A percentile compares a stretch with the other conserved stretches of the same genome.
phyloP scores from a whole-genome alignment of 192 early-diverging fungal species.

The Dispira parvispora region DNA sequence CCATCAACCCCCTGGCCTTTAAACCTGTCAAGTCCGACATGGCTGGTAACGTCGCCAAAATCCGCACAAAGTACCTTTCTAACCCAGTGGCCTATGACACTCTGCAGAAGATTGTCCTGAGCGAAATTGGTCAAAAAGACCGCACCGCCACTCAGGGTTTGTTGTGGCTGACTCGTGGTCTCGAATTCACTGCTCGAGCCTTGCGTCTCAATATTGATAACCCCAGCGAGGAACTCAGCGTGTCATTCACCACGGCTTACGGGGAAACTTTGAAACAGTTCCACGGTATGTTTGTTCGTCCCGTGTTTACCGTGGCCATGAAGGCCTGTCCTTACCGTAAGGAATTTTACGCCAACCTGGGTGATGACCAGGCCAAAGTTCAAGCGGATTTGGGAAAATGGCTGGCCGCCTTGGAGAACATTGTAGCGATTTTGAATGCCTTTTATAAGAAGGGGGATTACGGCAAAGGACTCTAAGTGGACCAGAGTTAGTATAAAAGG shows the following conservation, averaged over 20 bases:
- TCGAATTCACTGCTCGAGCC: constrained; percentile 60
- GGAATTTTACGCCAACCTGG: constrained; percentile 77
- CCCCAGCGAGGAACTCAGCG: constrained; percentile 38
- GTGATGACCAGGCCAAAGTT: constrained; percentile 38
- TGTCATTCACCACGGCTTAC: constrained; percentile 60
- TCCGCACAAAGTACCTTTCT: constrained; percentile 49
- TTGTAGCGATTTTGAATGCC: constrained; percentile 42
- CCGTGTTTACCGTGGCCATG: constrained; percentile 60
- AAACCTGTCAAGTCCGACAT: constrained; percentile 80
- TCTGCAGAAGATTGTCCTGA: constrained; percentile 61
- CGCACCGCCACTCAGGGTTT: constrained; percentile 77
- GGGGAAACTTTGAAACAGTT: constrained; percentile 44
- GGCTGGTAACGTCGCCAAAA: constrained; percentile 68
- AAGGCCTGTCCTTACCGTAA: constrained; percentile 78
- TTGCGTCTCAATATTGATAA: constrained; percentile 39
- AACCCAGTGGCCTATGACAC: constrained; percentile 54
- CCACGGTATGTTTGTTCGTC: constrained; percentile 51
- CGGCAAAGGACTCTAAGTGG: constrained; percentile 27
- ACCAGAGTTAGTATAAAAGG: neutral
- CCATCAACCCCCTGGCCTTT: constrained; percentile 58
- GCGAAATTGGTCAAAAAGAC: constrained; percentile 64
- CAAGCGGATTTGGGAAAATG: constrained; percentile 43
- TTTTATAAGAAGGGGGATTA: constrained; percentile 33
- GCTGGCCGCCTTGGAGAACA: constrained; percentile 54
- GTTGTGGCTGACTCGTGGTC: constrained; percentile 78